Conservation (phyloP, 2,329 filamentous ascomycete genomes). For the Beauveria sp. region DNA sequence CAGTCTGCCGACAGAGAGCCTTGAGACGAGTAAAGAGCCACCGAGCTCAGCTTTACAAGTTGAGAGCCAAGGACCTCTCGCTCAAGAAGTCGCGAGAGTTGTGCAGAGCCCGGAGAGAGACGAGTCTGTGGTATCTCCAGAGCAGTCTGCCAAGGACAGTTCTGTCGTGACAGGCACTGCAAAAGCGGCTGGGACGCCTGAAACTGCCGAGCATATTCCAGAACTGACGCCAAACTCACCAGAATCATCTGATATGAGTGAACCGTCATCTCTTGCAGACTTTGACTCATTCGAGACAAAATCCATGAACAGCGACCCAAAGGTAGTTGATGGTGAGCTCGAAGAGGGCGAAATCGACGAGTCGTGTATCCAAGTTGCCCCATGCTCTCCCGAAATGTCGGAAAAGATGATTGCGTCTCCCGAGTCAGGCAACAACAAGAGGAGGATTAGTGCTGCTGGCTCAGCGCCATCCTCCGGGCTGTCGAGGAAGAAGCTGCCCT, state of each 20-base stretch:
- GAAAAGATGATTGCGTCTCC: not conserved
- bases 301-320: not conserved
- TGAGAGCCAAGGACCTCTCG: too few species aligned
- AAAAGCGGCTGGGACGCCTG: not conserved
- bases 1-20: not conserved
- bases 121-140: not conserved
- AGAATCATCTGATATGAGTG: not conserved
- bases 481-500: not conserved
- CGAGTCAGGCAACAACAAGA: not conserved
- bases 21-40: not conserved
- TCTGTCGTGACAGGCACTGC: too few species aligned
- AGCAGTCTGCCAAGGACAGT: too few species aligned
- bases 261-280: not conserved
- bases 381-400: not conserved
- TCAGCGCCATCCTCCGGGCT: not conserved
- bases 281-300: not conserved
- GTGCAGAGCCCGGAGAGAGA: too few species aligned
- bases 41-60: too few species aligned
- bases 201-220: not conserved
- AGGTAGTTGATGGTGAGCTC: not conserved
- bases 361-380: not conserved
- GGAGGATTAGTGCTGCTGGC: not conserved
- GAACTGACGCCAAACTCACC: not conserved
- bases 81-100: not conserved
- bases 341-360: conserved; percentile 4